phyloP scores from a whole-genome alignment of 2,329 filamentous ascomycete genomes.

The Penicillium olsonii region DNA sequence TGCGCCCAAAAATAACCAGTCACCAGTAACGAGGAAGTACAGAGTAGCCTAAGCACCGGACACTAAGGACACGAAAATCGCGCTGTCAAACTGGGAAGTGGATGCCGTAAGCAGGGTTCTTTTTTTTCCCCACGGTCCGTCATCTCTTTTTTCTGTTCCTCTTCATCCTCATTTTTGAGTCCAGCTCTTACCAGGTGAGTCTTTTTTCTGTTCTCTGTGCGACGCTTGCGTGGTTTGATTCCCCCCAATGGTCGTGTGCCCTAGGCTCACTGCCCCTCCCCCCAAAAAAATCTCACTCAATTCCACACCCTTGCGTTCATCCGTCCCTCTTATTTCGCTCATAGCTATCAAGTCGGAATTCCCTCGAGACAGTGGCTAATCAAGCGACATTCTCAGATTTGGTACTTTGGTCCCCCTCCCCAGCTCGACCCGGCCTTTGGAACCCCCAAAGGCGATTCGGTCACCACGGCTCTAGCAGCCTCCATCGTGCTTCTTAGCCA shows the following conservation, averaged over 20 bases:
- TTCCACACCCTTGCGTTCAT: slow-evolving; percentile 6
- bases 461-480: slow-evolving; percentile 44
- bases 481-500: slow-evolving; percentile 35
- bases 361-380: not conserved
- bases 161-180: not conserved
- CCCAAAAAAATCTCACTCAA: not conserved
- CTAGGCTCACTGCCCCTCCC: not conserved
- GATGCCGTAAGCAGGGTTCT: not conserved
- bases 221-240: not conserved
- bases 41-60: too few relatives aligned
- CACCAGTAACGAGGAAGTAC: too few relatives aligned
- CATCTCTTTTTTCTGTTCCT: not conserved
- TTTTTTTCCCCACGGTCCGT: not conserved
- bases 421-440: slow-evolving; percentile 37
- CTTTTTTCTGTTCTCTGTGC: not conserved
- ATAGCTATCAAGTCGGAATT: slow-evolving; percentile 5
- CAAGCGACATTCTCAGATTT: not conserved
- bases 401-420: slow-evolving; percentile 6
- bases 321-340: slow-evolving; percentile 22
- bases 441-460: slow-evolving; percentile 39
- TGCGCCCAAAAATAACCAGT: too few relatives aligned
- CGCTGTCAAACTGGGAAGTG: too few relatives aligned
- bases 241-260: not conserved
- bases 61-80: too few relatives aligned
- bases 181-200: not conserved